Evolutionary conservation across 2,329 filamentous ascomycete genomes (phyloP), one percentile per base, ranked within the genome.

Genomic region (Cordyceps farinosa): DNA sequence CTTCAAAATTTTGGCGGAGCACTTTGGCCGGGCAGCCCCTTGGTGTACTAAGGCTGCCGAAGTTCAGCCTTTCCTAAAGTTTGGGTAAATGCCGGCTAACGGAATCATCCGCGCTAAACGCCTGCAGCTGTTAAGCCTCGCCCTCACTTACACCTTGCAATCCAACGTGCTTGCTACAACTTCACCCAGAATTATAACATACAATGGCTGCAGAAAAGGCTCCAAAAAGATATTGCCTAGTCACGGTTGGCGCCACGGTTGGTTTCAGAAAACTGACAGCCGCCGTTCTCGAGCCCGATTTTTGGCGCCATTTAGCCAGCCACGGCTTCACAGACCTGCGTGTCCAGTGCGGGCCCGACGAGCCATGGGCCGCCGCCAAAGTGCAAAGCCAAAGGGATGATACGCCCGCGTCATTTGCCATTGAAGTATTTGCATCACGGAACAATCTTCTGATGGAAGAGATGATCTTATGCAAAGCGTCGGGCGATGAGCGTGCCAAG

Each of bases 171-270:
- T 27, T 34, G 44, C 51, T 51, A 36, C 60, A 62, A 27, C 34
- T 27, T 40, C 38, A 5, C 34, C 10, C 9, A 13, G 34, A 44
- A 32, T 17, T 9, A 47, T 47, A 30, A 27, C 13, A 42, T 44
- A 44, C 50, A 62, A 62, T 62, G 60, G 22, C 60, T n/a, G 44
- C 52, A 10, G 36, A 27, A 32, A 51, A 44, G 42, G 34, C 3
- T 44, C 11, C 34, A 8, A 64, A 72, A 32, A 73, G 75, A 40
- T 73, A 79, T 60, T 95, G 91, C 73, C 90, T 99, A 68, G 89
- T 97, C 62, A 98, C 95, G 0, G 90, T 97, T 36, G 95, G 95
- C 63, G 94, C 95, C 6, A 99, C 94, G 0, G 92, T 93, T 17
- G 85, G 89, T 27, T 99, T 99, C 76, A 81, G 83, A 59, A 76